These are phyloP conservation scores for Nakazawaea sp. DNA, from an alignment of 805 yeast species.

Conservation along the genomic window DNA sequence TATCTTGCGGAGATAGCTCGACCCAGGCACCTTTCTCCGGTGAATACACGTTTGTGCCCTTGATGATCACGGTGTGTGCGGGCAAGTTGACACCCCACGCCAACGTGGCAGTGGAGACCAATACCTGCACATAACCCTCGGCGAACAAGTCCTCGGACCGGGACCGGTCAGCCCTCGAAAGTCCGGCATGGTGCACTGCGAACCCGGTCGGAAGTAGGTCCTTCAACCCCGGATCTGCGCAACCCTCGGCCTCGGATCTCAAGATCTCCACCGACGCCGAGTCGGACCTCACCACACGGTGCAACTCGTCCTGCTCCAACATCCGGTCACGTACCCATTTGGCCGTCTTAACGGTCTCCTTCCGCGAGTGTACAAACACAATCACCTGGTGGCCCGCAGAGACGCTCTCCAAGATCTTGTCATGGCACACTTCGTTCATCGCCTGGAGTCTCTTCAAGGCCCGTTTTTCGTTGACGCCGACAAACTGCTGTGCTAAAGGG, in stretches of 20 bases:
- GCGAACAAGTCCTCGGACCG: conserved; percentile 83
- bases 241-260: conserved; percentile 51
- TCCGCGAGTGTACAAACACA: conserved; percentile 89
- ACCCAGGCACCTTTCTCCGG: conserved; percentile 89
- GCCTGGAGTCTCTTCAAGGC: conserved; percentile 74
- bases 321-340: conserved; percentile 60
- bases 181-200: conserved; percentile 92
- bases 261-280: conserved; percentile 59
- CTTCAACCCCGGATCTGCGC: conserved; percentile 46
- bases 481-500: conserved; percentile 81
- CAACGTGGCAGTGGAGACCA: conserved; percentile 86
- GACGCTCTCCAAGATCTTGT: conserved; percentile 54
- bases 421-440: conserved; percentile 87
- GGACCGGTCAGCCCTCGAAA: conserved; percentile 64
- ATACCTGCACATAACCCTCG: conserved; percentile 74
- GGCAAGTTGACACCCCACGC: conserved; percentile 98
- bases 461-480: conserved; percentile 81
- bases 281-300: conserved; percentile 35
- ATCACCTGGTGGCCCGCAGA: conserved; percentile 71
- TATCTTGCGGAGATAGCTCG: conserved; percentile 90
- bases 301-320: conserved; percentile 44
- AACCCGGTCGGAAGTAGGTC: conserved; percentile 64
- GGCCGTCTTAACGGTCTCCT: conserved; percentile 85
- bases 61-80: conserved; percentile 88
- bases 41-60: conserved; percentile 90